These are phyloP conservation scores for Penicillium mononematosum DNA, from an alignment of 495 filamentous ascomycete species.

Conservation along the genomic window DNA sequence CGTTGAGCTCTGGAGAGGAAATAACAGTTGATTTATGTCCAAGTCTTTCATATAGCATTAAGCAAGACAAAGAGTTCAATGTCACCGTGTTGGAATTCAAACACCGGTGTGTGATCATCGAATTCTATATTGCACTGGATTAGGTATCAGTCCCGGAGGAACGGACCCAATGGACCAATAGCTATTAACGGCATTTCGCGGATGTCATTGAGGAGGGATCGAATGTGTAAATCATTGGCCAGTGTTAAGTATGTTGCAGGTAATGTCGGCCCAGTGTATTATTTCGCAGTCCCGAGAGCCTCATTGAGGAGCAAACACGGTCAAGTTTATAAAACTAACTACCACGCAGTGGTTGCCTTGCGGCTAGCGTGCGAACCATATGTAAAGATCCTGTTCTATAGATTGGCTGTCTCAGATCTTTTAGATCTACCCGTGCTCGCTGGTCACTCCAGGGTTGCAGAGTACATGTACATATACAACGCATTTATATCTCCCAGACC, in stretches of 20 bases:
- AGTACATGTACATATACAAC: not conserved
- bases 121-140: not conserved
- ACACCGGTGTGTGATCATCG: slow-evolving; percentile 3
- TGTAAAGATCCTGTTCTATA: slow-evolving; percentile 1
- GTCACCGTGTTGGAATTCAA: not conserved
- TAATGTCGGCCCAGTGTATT: not conserved
- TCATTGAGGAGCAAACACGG: not conserved
- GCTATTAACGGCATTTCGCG: not conserved
- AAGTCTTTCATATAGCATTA: not conserved
- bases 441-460: not conserved
- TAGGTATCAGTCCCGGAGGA: not conserved
- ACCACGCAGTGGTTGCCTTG: slow-evolving; percentile 3
- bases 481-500: not conserved
- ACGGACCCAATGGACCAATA: slow-evolving; percentile 1
- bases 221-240: not conserved
- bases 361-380: slow-evolving; percentile 5
- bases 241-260: slow-evolving; percentile 2
- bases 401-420: not conserved
- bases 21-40: not conserved
- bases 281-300: not conserved
- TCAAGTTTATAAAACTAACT: not conserved
- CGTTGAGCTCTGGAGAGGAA: not conserved
- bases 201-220: not conserved
- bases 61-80: not conserved
- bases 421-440: not conserved